Evolutionary conservation across 176 grass and related monocot species (phyloP), one percentile per base, ranked within the genome.

Genomic region (Zoysia japonica): DNA sequence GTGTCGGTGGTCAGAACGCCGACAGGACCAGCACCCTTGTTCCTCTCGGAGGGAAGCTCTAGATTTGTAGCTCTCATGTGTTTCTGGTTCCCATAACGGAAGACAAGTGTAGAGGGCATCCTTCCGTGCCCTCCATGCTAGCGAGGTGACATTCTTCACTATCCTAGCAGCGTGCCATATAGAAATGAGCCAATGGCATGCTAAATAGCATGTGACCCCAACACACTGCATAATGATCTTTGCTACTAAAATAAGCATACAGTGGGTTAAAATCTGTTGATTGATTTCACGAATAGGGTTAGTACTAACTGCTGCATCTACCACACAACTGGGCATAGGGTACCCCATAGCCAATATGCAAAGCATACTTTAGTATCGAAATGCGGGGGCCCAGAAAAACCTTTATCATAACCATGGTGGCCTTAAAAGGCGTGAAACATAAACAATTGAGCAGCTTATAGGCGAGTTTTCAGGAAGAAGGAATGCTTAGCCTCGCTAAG

Each of bases 21-120:
- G 36, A 85, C 77, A 59, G 66, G 77, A 51, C 46, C 71, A 76
- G 77, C 72, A 46, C 50, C 72, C 60, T 82, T 82, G 78, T 68
- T 85, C 67, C 87, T 82, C 87, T 78, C 64, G 50, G 63, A 45
- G 59, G 82, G 65, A 68, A 64, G 84, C 79, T 87, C 71, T 85
- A 86, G 61, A 81, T 90, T 76, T 87, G 77, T 85, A 85, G 82
- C 78, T 88, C 87, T 80, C 93, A 88, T 96, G 93, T 96, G 93
- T 93, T 87, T 89, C 82, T 88, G 82, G 85, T 91, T 81, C 89
- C 89, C 87, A 83, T 83, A 67, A 85, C 69, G 70, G 86, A 88
- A 79, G 83, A 89, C 87, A 89, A 89, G 89, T 87, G 85, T 53
- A 81, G 72, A 85, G 85, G 74, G 71, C 65, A 81, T 91, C 79